Evolutionary conservation across 805 yeast species (phyloP), one percentile per base, ranked within the genome.

Genomic region (Candida boleticola): DNA sequence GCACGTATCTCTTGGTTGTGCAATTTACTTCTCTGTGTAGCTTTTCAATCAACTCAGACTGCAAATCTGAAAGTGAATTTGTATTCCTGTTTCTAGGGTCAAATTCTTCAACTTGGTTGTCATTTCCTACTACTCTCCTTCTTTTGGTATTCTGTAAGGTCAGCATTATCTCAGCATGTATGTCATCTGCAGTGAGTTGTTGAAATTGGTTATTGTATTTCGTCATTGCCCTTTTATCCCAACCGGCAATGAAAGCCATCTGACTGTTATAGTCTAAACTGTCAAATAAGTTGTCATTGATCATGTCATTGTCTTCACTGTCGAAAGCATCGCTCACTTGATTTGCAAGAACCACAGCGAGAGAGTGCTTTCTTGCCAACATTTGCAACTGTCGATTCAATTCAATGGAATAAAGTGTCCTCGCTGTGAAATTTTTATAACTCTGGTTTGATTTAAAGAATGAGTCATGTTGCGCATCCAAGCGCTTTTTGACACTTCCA

Each of bases 291-390:
- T 17, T 31, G 16, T 14, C 18, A 13, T 4, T 7, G 18, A 7
- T 18, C 11, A 18, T n/a, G 20, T 48, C 50, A 13, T 21, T 36
- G 23, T 27, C 46, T 14, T 33, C 36, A 14, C 39, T 27, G 20
- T 55, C 61, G 1, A 79, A 74, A 43, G 75, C 74, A 52, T 85
- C 92, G 31, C 89, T 76, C 1, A 89, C 88, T 60, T 90, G 97
- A 52, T 90, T 89, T 0, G 89, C 77, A 1, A 85, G 74, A 0
- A 88, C 79, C 0, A 90, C 61, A 0, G 95, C 85, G 3, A 85
- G 54, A 18, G 73, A 60, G 53, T 67, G 60, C 13, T 68, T 55
- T 17, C 54, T 51, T 0, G 89, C 82, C 19, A 85, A 45, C 9
- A 59, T 52, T 9, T 77, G 65, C 41, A 89, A 62, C 41, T 68